A percentile compares a stretch with the other conserved stretches of the same genome.
Conservation (phyloP, 345 rosid species). For the Litchi chinensis region DNA sequence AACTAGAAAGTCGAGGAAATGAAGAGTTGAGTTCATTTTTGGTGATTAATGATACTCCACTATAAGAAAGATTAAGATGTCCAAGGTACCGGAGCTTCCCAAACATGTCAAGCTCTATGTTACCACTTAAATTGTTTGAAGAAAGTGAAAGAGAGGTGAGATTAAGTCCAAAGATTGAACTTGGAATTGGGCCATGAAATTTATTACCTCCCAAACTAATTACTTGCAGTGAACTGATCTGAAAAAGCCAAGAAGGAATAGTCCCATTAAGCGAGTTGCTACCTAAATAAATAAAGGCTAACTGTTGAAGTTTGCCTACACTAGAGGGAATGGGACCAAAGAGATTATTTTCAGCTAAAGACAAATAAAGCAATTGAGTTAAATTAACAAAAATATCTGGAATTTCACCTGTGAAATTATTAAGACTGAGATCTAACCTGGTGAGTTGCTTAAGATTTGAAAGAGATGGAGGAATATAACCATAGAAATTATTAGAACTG, state of each 20-base stretch:
- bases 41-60: too few relatives aligned
- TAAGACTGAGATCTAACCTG: not conserved
- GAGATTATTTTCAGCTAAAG: not conserved
- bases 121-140: slow-evolving; percentile 26
- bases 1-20: too few relatives aligned
- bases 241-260: too few relatives aligned
- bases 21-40: too few relatives aligned
- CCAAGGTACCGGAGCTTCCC: too few relatives aligned
- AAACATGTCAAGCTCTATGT: slow-evolving; percentile 2
- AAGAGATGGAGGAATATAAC: slow-evolving; percentile 24
- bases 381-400: slow-evolving; percentile 18
- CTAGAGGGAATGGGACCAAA: not conserved
- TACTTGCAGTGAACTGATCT: not conserved
- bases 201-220: slow-evolving; percentile 15
- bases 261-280: not conserved
- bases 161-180: slow-evolving; percentile 6
- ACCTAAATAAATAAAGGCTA: not conserved
- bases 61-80: too few relatives aligned
- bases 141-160: not conserved
- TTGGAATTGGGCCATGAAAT: slow-evolving; percentile 20
- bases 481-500: not conserved
- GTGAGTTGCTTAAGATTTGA: not conserved
- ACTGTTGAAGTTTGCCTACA: too few relatives aligned
- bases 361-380: not conserved
- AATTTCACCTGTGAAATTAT: slow-evolving; percentile 26